A percentile compares a stretch with the other conserved stretches of the same genome.
Conservation (phyloP, 768 basidiomycete genomes). For the Tylopilus subfusipes region DNA sequence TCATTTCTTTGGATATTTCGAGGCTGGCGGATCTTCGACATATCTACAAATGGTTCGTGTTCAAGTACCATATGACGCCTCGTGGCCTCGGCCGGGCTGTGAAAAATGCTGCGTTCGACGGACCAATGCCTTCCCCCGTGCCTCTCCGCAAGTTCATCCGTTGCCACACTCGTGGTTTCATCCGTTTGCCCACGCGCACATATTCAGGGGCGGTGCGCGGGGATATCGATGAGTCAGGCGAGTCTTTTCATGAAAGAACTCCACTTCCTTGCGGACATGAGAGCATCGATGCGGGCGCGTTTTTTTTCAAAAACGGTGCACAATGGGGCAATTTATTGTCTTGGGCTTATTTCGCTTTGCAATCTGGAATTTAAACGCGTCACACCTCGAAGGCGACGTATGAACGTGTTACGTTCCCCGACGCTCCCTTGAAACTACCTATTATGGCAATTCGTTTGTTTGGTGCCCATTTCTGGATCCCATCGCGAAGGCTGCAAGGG, state of each 20-base stretch:
- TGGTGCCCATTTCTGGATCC: constrained; percentile 30
- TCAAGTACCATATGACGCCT: constrained; percentile 15
- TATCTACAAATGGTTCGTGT: constrained; percentile 12
- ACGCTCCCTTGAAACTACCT: constrained; percentile 37
- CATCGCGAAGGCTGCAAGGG: constrained; percentile 25
- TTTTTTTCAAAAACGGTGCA: constrained; percentile 12
- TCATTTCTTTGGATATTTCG: constrained; percentile 8
- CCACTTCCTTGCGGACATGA: constrained; percentile 22
- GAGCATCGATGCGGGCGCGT: constrained; percentile 11
- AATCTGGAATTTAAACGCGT: constrained; percentile 30
- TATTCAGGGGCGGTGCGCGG: constrained; percentile 14
- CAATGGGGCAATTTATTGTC: constrained; percentile 18
- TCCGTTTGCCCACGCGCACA: constrained; percentile 5
- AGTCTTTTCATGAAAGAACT: constrained; percentile 13
- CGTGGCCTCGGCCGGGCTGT: constrained; percentile 14
- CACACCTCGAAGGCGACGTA: constrained; percentile 24
- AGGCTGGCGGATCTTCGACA: constrained; percentile 15
- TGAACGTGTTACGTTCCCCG: constrained; percentile 32
- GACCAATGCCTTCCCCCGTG: constrained; percentile 3
- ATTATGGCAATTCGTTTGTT: constrained; percentile 37
- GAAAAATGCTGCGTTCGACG: constrained; percentile 10
- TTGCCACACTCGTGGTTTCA: constrained; percentile 25
- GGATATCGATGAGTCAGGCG: constrained; percentile 14
- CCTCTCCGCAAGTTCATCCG: constrained; percentile 14
- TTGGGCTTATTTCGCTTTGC: constrained; percentile 27